Evolutionary conservation across 176 grass and related monocot genomes (phyloP), one percentile per base, ranked within the genome.

Genomic region (Areca catechu): DNA sequence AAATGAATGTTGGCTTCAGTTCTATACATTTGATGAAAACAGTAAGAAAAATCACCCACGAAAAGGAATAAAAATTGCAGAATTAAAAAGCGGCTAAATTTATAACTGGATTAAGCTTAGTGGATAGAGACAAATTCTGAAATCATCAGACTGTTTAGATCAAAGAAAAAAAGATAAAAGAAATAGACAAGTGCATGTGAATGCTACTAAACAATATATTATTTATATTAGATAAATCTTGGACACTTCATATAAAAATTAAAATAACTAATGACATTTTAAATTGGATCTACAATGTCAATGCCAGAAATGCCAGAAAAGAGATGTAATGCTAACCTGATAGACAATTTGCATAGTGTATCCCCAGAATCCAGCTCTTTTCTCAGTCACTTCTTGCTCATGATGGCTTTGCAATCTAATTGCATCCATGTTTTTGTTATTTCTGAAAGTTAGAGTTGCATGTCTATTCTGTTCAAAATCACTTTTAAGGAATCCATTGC

Each of bases 341-440:
- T 90, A 90, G 37, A 82, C 76, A 43, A 82, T 64, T 82, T 85
- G 82, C 82, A 85, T 85, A 29, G 57, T 72, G 21, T 47, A 58
- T 51, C 79, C 87, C 82, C 63, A 85, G 54, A 82, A 82, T 16
- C 78, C 68, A 70, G 87, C 82, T 82, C 29, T 85, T 82, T 66
- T 73, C 49, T 78, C 78, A 55, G 82, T 75, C 63, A 27, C 69
- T 49, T 82, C 77, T 63, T 74, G 71, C 25, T 82, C 75, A 74
- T 71, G 61, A 73, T 79, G 80, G 62, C 23, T 79, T 53, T 24
- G 24, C 24, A 48, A 62, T 53, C 68, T 79, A 15, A 62, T 24
- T 25, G 15, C 30, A 50, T 66, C 71, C 54, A 23, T 57, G 3
- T 50, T 79, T 70, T 76, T 66, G 25, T 55, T 70, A 29, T 49